phyloP scores from a whole-genome alignment of 805 yeast genomes.

The Saccharomyces kudriavzevii region DNA sequence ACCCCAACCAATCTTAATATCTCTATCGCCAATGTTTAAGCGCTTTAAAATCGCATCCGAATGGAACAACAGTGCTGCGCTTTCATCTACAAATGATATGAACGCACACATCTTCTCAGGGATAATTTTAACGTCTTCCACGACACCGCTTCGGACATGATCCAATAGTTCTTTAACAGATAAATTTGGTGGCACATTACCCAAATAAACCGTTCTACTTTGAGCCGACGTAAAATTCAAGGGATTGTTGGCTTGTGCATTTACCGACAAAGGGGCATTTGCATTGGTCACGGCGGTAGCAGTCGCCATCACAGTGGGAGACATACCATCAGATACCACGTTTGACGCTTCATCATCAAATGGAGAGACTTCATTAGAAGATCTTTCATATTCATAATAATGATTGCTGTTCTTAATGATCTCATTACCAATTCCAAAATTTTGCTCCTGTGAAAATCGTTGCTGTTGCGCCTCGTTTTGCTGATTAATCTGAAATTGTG shows the following conservation, averaged over 20 bases:
- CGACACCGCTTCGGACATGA: constrained; percentile 84
- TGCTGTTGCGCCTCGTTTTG: not conserved
- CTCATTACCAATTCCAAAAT: not conserved
- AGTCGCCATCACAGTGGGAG: constrained; percentile 10
- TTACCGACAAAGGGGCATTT: constrained; percentile 6
- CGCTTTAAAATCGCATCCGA: constrained; percentile 86
- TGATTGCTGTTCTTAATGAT: not conserved
- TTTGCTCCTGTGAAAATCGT: not conserved
- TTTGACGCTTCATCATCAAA: not conserved
- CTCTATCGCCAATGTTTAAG: constrained; percentile 70
- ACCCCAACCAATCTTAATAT: constrained; percentile 90
- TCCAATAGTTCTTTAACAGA: constrained; percentile 76
- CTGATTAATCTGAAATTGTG: not conserved
- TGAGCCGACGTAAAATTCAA: constrained; percentile 42
- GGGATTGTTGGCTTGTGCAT: constrained; percentile 16
- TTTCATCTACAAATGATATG: constrained; percentile 80
- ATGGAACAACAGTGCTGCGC: constrained; percentile 83
- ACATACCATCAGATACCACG: not conserved
- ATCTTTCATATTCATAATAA: not conserved
- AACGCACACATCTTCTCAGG: constrained; percentile 85
- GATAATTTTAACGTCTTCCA: constrained; percentile 71
- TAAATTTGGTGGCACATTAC: constrained; percentile 76
- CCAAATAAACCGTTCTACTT: constrained; percentile 82
- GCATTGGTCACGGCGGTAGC: constrained; percentile 24
- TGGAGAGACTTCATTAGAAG: not conserved